These are phyloP conservation scores for Arthroderma sp. DNA, from an alignment of 2,329 filamentous ascomycete species.

Conservation along the genomic window DNA sequence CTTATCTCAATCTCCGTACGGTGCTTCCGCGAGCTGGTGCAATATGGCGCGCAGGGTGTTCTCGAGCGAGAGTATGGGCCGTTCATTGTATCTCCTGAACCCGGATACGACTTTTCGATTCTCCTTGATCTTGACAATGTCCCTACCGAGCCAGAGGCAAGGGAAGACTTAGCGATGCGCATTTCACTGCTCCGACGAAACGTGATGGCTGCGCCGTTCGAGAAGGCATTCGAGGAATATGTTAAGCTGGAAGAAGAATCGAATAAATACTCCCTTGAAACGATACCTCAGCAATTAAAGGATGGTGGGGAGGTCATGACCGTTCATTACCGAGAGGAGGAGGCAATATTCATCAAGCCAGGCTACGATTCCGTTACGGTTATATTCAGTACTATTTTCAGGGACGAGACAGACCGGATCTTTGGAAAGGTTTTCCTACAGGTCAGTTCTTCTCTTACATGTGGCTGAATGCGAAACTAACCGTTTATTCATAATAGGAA, in stretches of 20 bases:
- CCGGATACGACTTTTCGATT: slow-evolving; percentile 92
- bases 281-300: slow-evolving; percentile 75
- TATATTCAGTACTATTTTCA: slow-evolving; percentile 96
- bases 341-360: slow-evolving; percentile 97
- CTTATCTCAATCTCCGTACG: slow-evolving; percentile 88
- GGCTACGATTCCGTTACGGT: slow-evolving; percentile 95
- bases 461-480: background rate
- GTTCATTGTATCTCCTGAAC: slow-evolving; percentile 77
- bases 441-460: slow-evolving; percentile 17
- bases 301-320: slow-evolving; percentile 90
- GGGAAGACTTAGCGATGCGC: slow-evolving; percentile 73
- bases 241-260: slow-evolving; percentile 75
- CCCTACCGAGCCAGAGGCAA: slow-evolving; percentile 69
- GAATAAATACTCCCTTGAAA: slow-evolving; percentile 82
- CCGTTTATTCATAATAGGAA: slow-evolving; percentile 38
- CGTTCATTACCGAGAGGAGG: slow-evolving; percentile 96
- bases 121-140: slow-evolving; percentile 77
- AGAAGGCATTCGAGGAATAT: slow-evolving; percentile 91
- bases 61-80: slow-evolving; percentile 88
- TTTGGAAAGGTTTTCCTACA: slow-evolving; percentile 98
- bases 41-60: slow-evolving; percentile 84
- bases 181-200: slow-evolving; percentile 93
- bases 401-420: slow-evolving; percentile 92
- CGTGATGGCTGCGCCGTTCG: slow-evolving; percentile 96
- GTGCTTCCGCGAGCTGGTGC: slow-evolving; percentile 83